A percentile compares a stretch with the other conserved stretches of the same genome.
Conservation (phyloP, 2,329 filamentous ascomycete genomes). For the Pestalotiopsis fici region DNA sequence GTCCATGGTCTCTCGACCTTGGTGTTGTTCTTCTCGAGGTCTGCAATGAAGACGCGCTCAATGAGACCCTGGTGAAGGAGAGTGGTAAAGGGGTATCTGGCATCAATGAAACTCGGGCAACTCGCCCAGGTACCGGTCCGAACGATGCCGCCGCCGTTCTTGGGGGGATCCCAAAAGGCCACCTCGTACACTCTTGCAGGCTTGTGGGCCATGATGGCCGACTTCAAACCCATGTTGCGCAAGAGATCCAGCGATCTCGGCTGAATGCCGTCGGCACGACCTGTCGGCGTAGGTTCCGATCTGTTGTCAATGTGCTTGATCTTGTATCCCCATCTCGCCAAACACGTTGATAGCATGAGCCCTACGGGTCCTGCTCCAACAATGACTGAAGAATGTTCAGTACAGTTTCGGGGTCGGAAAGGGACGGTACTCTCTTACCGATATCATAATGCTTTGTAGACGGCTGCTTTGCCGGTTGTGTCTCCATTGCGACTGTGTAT, state of each 20-base stretch:
- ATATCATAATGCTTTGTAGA: slow-evolving; percentile 41
- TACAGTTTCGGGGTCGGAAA: slow-evolving; percentile 4
- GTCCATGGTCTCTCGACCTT: slow-evolving; percentile 66
- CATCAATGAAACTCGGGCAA: slow-evolving; percentile 81
- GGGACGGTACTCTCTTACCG: slow-evolving; percentile 30
- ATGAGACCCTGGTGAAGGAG: slow-evolving; percentile 73
- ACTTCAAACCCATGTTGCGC: slow-evolving; percentile 87
- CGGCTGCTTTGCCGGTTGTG: slow-evolving; percentile 16
- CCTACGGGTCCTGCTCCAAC: slow-evolving; percentile 89
- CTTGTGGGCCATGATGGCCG: slow-evolving; percentile 82
- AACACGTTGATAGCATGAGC: slow-evolving; percentile 81
- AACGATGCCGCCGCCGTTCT: slow-evolving; percentile 57
- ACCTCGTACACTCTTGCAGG: slow-evolving; percentile 84
- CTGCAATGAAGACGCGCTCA: slow-evolving; percentile 68
- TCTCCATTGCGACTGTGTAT: slow-evolving; percentile 19
- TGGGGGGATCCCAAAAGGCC: slow-evolving; percentile 70
- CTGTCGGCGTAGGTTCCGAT: slow-evolving; percentile 79
- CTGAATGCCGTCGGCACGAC: slow-evolving; percentile 89
- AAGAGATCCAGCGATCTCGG: slow-evolving; percentile 85
- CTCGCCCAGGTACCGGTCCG: slow-evolving; percentile 79
- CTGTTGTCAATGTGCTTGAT: slow-evolving; percentile 95
- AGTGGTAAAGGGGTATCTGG: slow-evolving; percentile 70
- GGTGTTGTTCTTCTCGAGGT: slow-evolving; percentile 63
- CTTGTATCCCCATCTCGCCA: slow-evolving; percentile 91
- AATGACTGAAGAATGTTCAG: slow-evolving; percentile 61